These are phyloP conservation scores for Isatis lusitanica DNA, from an alignment of 441 rosid genomes.

Conservation along the genomic window DNA sequence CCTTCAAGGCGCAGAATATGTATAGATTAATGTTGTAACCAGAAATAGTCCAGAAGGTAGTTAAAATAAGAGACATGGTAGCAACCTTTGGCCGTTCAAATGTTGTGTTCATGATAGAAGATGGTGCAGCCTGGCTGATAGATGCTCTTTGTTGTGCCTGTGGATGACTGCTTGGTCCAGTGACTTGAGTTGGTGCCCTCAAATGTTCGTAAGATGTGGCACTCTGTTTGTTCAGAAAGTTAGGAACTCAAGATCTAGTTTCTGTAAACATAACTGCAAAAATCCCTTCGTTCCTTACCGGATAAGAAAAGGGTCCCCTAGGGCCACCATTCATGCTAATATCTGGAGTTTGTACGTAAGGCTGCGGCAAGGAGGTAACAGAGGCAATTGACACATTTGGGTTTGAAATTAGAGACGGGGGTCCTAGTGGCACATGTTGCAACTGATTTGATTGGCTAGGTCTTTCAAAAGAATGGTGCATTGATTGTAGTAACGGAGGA, in stretches of 20 bases:
- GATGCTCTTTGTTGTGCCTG: slow-evolving; percentile 55
- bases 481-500: slow-evolving; percentile 56
- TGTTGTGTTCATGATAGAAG: slow-evolving; percentile 44
- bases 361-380: slow-evolving; percentile 54
- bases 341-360: slow-evolving; percentile 52
- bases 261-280: slow-evolving; percentile 18
- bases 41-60: slow-evolving; percentile 18
- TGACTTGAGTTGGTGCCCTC: slow-evolving; percentile 53
- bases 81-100: slow-evolving; percentile 52
- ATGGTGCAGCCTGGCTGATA: slow-evolving; percentile 45
- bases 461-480: slow-evolving; percentile 67
- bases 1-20: slow-evolving; percentile 46
- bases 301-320: slow-evolving; percentile 56
- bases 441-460: slow-evolving; percentile 58
- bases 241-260: slow-evolving; percentile 10
- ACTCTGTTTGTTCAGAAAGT: slow-evolving; percentile 46
- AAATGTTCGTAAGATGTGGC: slow-evolving; percentile 61
- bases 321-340: slow-evolving; percentile 54
- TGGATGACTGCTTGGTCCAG: slow-evolving; percentile 43
- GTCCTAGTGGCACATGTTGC: slow-evolving; percentile 53
- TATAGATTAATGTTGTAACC: slow-evolving; percentile 21
- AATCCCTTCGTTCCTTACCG: slow-evolving; percentile 46
- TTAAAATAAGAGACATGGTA: slow-evolving; percentile 27
- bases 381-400: slow-evolving; percentile 47
- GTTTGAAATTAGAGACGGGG: slow-evolving; percentile 52